A percentile compares a stretch with the other conserved stretches of the same genome.
These are phyloP conservation scores for Thermoascus crustaceus DNA, from an alignment of 2,329 filamentous ascomycete species.

Conservation along the genomic window DNA sequence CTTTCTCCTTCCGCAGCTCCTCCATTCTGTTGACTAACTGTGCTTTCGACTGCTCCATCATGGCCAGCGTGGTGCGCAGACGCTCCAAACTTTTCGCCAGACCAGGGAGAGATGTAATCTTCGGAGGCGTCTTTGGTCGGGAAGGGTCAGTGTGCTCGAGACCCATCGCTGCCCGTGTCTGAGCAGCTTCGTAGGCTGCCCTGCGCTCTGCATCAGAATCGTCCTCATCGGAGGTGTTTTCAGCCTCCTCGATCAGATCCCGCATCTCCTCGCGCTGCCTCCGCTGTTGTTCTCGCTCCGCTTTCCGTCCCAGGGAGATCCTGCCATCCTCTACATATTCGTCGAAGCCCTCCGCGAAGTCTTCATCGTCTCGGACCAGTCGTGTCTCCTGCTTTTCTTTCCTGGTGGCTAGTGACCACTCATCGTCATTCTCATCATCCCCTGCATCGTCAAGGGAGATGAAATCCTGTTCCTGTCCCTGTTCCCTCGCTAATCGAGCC, in stretches of 20 bases:
- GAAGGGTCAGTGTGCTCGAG: conserved; percentile 28
- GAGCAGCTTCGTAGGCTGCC: conserved; percentile 78
- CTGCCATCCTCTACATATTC: conserved; percentile 80
- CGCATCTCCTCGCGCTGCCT: conserved; percentile 70
- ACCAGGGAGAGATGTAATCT: conserved; percentile 69
- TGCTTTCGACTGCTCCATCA: conserved; percentile 56
- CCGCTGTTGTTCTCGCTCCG: conserved; percentile 61
- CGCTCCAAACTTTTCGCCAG: conserved; percentile 59
- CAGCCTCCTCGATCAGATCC: conserved; percentile 71
- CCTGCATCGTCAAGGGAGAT: conserved; percentile 36
- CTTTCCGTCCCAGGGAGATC: conserved; percentile 68
- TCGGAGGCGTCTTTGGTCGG: conserved; percentile 55
- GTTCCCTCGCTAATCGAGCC: conserved; percentile 66
- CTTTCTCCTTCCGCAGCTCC: conserved; percentile 59
- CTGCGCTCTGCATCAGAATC: conserved; percentile 58
- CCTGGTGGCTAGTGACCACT: conserved; percentile 41
- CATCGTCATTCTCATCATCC: conserved; percentile 29
- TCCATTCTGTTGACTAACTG: conserved; percentile 56
- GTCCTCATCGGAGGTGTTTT: conserved; percentile 55
- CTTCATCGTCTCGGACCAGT: conserved; percentile 77
- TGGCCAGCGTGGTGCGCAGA: conserved; percentile 53
- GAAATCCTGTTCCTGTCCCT: conserved; percentile 53
- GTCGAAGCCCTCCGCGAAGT: conserved; percentile 88
- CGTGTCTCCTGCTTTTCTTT: conserved; percentile 64
- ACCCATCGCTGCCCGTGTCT: conserved; percentile 77